Evolutionary conservation across 2,329 filamentous ascomycete genomes (phyloP).

Genomic region (Calonectria crousiana): DNA sequence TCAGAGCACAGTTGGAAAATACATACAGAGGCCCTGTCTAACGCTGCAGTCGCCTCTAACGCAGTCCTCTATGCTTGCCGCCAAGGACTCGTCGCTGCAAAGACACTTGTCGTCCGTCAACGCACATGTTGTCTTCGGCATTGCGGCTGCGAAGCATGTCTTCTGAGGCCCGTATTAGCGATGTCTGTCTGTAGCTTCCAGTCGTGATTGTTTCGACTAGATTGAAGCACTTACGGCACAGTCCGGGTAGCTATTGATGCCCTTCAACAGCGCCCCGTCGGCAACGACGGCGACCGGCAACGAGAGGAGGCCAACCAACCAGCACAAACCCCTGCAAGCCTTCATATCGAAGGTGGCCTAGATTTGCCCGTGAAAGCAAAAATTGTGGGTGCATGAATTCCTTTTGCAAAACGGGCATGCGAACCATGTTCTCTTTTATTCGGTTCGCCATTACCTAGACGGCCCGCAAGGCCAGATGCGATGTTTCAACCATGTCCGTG

Average conservation of each 20-base stretch:
- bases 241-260: not conserved
- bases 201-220: not conserved
- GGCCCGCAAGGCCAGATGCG: not conserved
- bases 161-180: not conserved
- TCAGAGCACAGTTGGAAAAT: not conserved
- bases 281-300: not conserved
- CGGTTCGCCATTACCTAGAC: not conserved
- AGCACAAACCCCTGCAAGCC: not conserved
- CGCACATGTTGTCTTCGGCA: not conserved
- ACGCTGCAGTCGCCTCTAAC: not conserved
- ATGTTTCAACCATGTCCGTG: not conserved
- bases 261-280: not conserved
- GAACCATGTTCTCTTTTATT: not conserved
- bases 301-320: not conserved
- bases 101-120: not conserved
- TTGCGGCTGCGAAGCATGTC: not conserved
- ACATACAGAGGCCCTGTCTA: not conserved
- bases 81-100: not conserved
- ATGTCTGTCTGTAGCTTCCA: not conserved
- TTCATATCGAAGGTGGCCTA: not conserved
- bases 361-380: not conserved
- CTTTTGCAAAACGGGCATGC: not conserved
- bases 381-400: not conserved
- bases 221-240: not conserved
- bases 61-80: not conserved